phyloP scores from a whole-genome alignment of 106 monocot genomes.

The Acorus gramineus region DNA sequence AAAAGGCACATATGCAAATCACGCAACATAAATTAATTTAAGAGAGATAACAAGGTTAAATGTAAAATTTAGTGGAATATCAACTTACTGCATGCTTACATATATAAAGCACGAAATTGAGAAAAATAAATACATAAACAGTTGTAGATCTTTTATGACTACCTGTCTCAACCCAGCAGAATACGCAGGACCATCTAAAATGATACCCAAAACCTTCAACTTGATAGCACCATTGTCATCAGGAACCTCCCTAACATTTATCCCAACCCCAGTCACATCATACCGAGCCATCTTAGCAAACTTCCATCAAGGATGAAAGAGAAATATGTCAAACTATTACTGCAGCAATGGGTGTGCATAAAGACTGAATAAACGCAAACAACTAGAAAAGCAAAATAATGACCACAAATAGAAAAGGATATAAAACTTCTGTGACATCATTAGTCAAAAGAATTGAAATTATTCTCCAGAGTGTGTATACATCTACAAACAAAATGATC shows the following conservation, averaged over 20 bases:
- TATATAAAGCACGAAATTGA: too few species aligned
- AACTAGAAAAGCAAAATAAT: not conserved
- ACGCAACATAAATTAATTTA: too few species aligned
- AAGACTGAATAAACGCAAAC: constrained; percentile 2
- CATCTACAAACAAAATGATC: too few species aligned
- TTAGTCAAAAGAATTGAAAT: too few species aligned
- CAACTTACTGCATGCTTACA: too few species aligned
- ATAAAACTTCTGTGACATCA: too few species aligned
- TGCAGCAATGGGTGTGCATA: constrained; percentile 22
- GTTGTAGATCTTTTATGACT: not conserved
- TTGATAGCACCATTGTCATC: constrained; percentile 62
- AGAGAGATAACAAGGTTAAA: too few species aligned
- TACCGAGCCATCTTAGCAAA: constrained; percentile 96
- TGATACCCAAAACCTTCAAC: constrained; percentile 77
- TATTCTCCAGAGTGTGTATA: too few species aligned
- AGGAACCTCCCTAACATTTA: constrained; percentile 89
- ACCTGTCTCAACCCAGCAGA: constrained; percentile 94
- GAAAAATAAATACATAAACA: not conserved
- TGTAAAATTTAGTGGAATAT: too few species aligned
- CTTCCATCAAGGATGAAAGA: constrained; percentile 41
- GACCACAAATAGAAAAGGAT: too few species aligned
- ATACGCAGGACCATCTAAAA: constrained; percentile 90
- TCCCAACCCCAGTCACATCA: constrained; percentile 85
- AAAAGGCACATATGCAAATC: too few species aligned
- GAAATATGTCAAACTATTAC: constrained; percentile 19